Conservation (phyloP, 2,329 filamentous ascomycete genomes). For the Alternaria conjuncta region DNA sequence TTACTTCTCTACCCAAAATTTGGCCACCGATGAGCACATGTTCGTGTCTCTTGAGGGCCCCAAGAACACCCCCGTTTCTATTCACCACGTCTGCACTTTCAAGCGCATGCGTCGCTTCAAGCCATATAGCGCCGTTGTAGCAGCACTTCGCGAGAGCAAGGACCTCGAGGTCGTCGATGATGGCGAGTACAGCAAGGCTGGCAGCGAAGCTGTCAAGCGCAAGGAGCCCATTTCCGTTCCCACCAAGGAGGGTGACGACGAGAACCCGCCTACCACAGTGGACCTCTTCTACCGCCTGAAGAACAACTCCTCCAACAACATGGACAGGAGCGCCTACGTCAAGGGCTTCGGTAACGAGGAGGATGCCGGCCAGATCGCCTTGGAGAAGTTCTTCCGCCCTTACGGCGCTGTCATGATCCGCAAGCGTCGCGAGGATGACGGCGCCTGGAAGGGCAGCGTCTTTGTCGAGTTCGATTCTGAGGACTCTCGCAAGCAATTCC, state of each 20-base stretch:
- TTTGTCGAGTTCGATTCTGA: constrained; percentile 90
- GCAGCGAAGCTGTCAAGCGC: constrained; percentile 64
- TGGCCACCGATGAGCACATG: constrained; percentile 87
- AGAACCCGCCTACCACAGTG: constrained; percentile 24
- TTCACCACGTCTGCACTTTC: constrained; percentile 82
- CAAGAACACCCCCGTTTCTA: constrained; percentile 79
- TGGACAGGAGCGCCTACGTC: constrained; percentile 81
- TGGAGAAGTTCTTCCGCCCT: constrained; percentile 87
- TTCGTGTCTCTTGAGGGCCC: constrained; percentile 78
- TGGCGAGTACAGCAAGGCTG: constrained; percentile 61
- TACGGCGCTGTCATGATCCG: constrained; percentile 83
- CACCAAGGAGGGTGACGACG: constrained; percentile 38
- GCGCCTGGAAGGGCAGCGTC: constrained; percentile 91
- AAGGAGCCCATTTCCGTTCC: constrained; percentile 66
- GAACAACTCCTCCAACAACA: constrained; percentile 66
- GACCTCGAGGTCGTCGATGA: constrained; percentile 77
- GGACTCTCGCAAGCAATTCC: constrained; percentile 79
- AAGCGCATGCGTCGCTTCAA: constrained; percentile 97
- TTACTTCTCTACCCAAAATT: constrained; percentile 92
- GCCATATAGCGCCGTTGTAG: constrained; percentile 81
- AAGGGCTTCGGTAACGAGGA: constrained; percentile 92
- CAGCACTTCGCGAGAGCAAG: constrained; percentile 79
- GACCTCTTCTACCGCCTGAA: constrained; percentile 59
- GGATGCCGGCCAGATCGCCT: constrained; percentile 86
- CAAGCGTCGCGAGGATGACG: constrained; percentile 74